Base-by-base conservation (phyloP, 495 filamentous ascomycete genomes). In the Neurospora sp. region DNA sequence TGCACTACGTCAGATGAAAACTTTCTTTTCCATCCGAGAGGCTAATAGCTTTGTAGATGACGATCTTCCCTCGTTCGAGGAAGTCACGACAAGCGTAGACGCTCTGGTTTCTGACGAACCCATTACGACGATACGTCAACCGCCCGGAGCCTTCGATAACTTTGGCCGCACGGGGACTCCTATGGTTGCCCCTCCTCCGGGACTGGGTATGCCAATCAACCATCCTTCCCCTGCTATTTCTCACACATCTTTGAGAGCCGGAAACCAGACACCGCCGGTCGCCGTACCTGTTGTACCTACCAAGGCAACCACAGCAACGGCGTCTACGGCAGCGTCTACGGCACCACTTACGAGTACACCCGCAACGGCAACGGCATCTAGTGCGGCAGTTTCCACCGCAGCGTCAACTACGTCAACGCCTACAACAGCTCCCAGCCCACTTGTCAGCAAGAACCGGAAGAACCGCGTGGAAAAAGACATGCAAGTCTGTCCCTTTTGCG, bases 161-260 rank as follows among this genome's bases (percentile, higher is more conserved):
- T 83, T 82, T 42, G 84, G 85, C 20, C 84, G 84, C 37, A 80
- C 85, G 41, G 85, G 85, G 4, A 90, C 88, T 10, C 89, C 90
- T 4, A 86, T 85, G 2, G 81, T 91, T 10, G 53, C 53, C 27
- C 53, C 53, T 65, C 91, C 91, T 41, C 91, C 92, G 35, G 92
- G 91, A 0, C 87, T 93, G 59, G 87, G 87, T 16, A 78, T 89
- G 14, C 85, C 87, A 5, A 87, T 87, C 70, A 79, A 83, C 3
- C 88, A 91, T 72, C 83, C 88, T 37, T 80, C 84, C 0, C 83
- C 84, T 0, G 74, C 76, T 9, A 68, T 75, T 7, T 77, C 78
- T 1, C 76, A 78, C 65, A 70, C 78, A 7, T 79, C 79, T 27
- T 18, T 77, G 10, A 73, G 59, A 14, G 38, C 65, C 4, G 74